These are phyloP conservation scores for Nakaseomyces kungkrabaensis DNA, from an alignment of 1,139 yeast genomes.

Conservation along the genomic window DNA sequence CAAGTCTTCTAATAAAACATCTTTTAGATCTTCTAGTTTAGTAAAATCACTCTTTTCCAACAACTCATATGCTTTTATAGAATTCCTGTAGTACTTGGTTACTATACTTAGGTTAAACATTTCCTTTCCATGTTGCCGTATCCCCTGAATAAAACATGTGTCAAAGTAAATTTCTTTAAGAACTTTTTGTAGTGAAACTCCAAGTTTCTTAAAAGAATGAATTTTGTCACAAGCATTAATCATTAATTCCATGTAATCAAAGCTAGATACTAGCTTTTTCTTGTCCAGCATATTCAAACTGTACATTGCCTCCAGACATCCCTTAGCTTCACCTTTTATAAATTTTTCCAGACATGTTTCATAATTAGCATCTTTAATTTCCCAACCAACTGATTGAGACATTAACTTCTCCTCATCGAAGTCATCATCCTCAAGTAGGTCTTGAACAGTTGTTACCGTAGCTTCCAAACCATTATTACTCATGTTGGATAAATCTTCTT, in stretches of 20 bases:
- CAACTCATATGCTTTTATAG: neutral
- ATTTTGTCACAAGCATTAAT: slow-evolving; percentile 4
- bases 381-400: neutral
- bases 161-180: neutral
- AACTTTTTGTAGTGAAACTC: slow-evolving; percentile 9
- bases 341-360: slow-evolving; percentile 16
- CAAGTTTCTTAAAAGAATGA: slow-evolving; percentile 6
- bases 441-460: slow-evolving; percentile 10
- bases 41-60: too few species aligned
- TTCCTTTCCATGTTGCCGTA: neutral
- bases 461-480: neutral
- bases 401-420: slow-evolving; percentile 6
- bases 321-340: slow-evolving; percentile 15
- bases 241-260: slow-evolving; percentile 1
- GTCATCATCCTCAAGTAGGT: slow-evolving; percentile 14
- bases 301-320: slow-evolving; percentile 17
- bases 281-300: slow-evolving; percentile 10
- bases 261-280: neutral
- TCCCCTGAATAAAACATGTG: neutral
- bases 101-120: neutral
- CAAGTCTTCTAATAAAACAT: neutral
- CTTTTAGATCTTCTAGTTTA: neutral
- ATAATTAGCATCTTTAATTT: slow-evolving; percentile 6
- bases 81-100: neutral
- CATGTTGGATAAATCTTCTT: neutral